Base-by-base conservation (phyloP, 306 rosid species). In the Citrullus mucosospermus region DNA sequence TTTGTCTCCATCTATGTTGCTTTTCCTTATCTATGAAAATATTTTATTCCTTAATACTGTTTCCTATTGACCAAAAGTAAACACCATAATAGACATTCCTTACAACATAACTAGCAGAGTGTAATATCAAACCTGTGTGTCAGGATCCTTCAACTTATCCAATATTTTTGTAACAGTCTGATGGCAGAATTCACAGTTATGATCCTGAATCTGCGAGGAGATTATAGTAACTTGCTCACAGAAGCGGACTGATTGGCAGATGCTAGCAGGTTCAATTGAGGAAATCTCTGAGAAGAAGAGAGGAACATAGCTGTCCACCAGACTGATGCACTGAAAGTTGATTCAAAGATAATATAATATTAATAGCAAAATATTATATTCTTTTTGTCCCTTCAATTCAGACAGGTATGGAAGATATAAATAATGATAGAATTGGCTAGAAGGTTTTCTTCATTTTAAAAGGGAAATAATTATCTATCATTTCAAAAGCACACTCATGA, bases 261-360 rank as follows among this genome's bases (percentile, higher is more conserved):
- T 89, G 5, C 79, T 84, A 81, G 48, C 81, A 34, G 97, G 93
- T 81, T 87, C 82, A 79, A 91, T 2, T 16, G 89, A 25, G 80
- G 88, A 56, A 55, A 85, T 11, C 90, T 91, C 96, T 67, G 73
- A 51, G 87, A 95, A 91, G 90, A 95, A 86, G 65, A 91, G 89
- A 53, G 99, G 92, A 78, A 88, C 87, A 80, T 95, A 95, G 68
- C 88, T 80, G 85, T 92, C 89, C 88, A 95, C 99, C 88, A 95
- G 81, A 76, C 78, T 54, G 80, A 73, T 12, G 81, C 99, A 95
- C 99, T 95, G 88, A 69, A 48, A 58, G 57, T n/a, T 46, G 39
- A 53, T 70, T 78, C 56, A 56, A 85, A 58, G 44, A 73, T 8
- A 15, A 73, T 12, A 51, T 72, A 46, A 16, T 51, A 73, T 73